Evolutionary conservation across 306 rosid species (phyloP).

Genomic region (Corylus avellana): DNA sequence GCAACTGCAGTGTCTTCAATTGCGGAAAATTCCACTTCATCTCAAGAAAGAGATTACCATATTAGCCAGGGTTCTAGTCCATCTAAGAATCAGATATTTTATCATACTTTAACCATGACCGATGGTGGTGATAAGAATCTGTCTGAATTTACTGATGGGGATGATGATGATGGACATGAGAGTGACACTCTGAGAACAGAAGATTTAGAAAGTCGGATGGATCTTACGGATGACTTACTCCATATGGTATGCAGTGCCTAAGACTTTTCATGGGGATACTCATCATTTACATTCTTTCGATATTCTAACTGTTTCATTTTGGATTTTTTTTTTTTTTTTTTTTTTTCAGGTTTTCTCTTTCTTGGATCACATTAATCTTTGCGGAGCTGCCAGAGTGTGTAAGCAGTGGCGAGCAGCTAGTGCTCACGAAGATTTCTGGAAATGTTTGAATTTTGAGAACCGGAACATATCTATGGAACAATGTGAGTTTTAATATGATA

Average conservation of each 20-base stretch:
- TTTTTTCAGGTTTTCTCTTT: constrained; percentile 80
- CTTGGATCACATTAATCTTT: constrained; percentile 85
- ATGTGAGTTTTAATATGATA: constrained; percentile 56
- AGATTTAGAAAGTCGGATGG: constrained; percentile 82
- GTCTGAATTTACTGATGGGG: constrained; percentile 41
- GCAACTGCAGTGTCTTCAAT: constrained; percentile 43
- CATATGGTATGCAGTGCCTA: constrained; percentile 68
- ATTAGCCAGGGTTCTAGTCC: constrained; percentile 34
- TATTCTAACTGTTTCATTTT: neutral
- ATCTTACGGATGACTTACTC: constrained; percentile 91
- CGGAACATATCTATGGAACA: constrained; percentile 82
- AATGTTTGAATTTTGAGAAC: constrained; percentile 81
- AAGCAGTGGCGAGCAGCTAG: constrained; percentile 94
- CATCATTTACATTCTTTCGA: neutral
- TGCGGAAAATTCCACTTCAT: constrained; percentile 48
- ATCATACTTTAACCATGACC: constrained; percentile 44
- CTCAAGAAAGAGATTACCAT: constrained; percentile 52
- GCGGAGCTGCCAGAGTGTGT: constrained; percentile 93
- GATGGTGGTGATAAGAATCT: constrained; percentile 39
- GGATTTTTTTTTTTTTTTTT: neutral
- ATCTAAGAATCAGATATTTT: constrained; percentile 39
- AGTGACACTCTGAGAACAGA: constrained; percentile 48
- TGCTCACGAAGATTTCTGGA: constrained; percentile 99
- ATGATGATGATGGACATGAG: constrained; percentile 52
- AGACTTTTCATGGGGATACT: neutral